phyloP scores from a whole-genome alignment of 1,284 basidiomycete genomes.

The Ceratobasidium sp. region DNA sequence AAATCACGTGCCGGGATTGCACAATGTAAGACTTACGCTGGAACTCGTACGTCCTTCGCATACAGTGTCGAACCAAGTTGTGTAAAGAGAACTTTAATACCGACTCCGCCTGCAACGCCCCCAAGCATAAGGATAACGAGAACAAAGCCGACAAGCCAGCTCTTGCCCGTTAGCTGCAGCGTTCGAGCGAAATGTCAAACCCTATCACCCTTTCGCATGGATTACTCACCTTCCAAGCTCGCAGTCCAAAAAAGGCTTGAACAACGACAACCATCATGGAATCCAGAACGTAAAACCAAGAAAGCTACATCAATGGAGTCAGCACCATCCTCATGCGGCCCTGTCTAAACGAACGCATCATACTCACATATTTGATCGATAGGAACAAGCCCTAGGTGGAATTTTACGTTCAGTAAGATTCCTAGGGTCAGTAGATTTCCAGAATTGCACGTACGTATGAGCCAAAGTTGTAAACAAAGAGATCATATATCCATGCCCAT shows the following conservation, averaged over 20 bases:
- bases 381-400: conserved; percentile 27
- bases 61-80: conserved; percentile 24
- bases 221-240: conserved; percentile 23
- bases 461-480: conserved; percentile 35
- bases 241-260: conserved; percentile 27
- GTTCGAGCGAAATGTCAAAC: not conserved
- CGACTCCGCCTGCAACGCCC: conserved; percentile 22
- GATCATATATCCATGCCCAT: conserved; percentile 36
- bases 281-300: conserved; percentile 33
- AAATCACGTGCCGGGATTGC: not conserved
- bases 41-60: conserved; percentile 22
- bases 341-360: not conserved
- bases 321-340: not conserved
- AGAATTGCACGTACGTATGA: conserved; percentile 16
- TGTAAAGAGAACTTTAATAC: conserved; percentile 33
- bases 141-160: conserved; percentile 1
- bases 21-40: conserved; percentile 11
- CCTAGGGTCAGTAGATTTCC: not conserved
- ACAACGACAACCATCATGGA: conserved; percentile 35
- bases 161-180: conserved; percentile 12
- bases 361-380: conserved; percentile 35
- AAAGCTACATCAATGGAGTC: conserved; percentile 1
- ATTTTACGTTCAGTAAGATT: not conserved
- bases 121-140: conserved; percentile 3
- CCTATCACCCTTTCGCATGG: not conserved